A percentile compares a stretch with the other conserved stretches of the same genome.
These are phyloP conservation scores for Lyophyllum semitale DNA, from an alignment of 768 basidiomycete genomes.

Conservation along the genomic window DNA sequence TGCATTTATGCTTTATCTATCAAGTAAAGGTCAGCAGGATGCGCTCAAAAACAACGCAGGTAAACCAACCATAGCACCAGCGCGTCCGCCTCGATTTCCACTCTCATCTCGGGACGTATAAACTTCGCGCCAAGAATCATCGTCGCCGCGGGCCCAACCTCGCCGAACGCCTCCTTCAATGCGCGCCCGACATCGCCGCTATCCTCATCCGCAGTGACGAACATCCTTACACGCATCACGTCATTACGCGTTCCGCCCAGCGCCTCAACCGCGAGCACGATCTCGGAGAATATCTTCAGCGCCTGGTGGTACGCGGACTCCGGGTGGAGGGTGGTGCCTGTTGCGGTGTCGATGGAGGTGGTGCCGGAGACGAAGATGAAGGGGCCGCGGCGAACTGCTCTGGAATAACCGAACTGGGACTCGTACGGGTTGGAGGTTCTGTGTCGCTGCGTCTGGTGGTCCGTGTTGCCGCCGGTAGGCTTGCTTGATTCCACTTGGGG, in stretches of 20 bases:
- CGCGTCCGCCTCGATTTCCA: conserved; percentile 59
- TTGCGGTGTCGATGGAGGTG: conserved; percentile 44
- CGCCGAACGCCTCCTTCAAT: conserved; percentile 44
- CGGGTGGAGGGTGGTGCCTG: conserved; percentile 41
- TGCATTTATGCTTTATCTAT: not conserved
- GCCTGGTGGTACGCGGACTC: conserved; percentile 49
- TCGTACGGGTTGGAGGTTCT: conserved; percentile 53
- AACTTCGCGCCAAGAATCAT: conserved; percentile 53
- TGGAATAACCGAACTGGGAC: conserved; percentile 49
- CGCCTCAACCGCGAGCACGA: conserved; percentile 41
- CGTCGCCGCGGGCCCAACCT: conserved; percentile 48
- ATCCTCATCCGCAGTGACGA: conserved; percentile 44
- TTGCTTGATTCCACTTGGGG: too few species aligned
- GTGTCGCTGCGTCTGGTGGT: conserved; percentile 16
- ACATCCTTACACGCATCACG: conserved; percentile 51
- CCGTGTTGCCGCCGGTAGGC: too few species aligned
- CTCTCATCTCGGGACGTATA: conserved; percentile 48
- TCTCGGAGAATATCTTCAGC: conserved; percentile 43
- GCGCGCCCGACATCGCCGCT: conserved; percentile 36
- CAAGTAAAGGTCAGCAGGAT: not conserved
- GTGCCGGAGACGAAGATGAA: conserved; percentile 58
- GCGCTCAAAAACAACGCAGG: not conserved
- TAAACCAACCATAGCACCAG: conserved; percentile 26
- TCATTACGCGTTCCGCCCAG: conserved; percentile 45
- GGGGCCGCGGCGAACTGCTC: conserved; percentile 52